Conservation (phyloP, 176 grass and related monocot genomes). For the Carex littledalei region DNA sequence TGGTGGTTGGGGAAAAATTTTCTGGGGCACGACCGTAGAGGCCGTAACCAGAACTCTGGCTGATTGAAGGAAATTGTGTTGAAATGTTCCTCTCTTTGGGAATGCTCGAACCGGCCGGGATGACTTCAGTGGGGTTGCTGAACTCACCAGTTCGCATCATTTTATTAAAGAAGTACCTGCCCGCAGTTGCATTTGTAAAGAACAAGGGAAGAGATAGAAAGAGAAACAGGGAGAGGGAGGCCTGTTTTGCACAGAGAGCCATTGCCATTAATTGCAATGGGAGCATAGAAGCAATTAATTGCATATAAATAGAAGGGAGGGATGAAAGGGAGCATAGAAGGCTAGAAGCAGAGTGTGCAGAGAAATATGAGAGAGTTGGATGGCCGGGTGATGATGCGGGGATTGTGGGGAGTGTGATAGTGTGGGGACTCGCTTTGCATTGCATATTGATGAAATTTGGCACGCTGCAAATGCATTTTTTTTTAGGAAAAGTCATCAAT, state of each 20-base stretch:
- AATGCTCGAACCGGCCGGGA: not conserved
- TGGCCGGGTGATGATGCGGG: slow-evolving; percentile 32
- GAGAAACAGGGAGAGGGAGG: not conserved
- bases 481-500: not conserved
- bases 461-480: slow-evolving; percentile 25
- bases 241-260: no score
- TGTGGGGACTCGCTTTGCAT: not conserved
- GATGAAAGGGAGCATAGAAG: no score
- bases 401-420: slow-evolving; percentile 29
- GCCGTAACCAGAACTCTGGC: slow-evolving; percentile 27
- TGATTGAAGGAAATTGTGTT: not conserved
- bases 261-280: no score
- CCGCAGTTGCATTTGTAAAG: not conserved
- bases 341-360: no score
- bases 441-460: slow-evolving; percentile 36
- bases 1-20: slow-evolving; percentile 15
- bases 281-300: no score
- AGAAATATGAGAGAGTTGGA: not conserved
- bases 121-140: not conserved
- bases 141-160: not conserved
- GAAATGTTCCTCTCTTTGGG: not conserved
- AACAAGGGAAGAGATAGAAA: slow-evolving; percentile 11
- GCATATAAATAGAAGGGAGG: no score
- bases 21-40: slow-evolving; percentile 24
- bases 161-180: slow-evolving; percentile 31